Base-by-base conservation (phyloP, 441 rosid genomes). In the Pelargonium hybrid region DNA sequence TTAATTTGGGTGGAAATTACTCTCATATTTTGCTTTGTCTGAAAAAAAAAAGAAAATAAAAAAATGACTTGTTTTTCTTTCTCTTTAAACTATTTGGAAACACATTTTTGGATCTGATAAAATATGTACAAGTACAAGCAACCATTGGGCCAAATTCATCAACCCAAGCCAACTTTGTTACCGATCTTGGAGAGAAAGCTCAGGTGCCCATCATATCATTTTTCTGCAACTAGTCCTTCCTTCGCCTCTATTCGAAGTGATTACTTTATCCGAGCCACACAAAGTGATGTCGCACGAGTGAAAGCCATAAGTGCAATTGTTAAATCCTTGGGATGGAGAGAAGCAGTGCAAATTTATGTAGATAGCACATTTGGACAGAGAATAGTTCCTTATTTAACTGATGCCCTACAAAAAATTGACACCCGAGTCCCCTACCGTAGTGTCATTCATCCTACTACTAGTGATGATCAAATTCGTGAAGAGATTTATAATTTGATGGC, bases 131-230 rank as follows among this genome's bases (percentile, higher is more conserved):
- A 78, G 96, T 87, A 73, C 81, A 85, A 82, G 91, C 90, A 0
- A 83, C 88, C 34, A 1, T 87, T 1, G 93, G 91, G 7, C 86
- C 91, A 3, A 23, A 74, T 68, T 74, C 74, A 59, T 89, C 93
- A 2, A 77, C 57, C 75, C 86, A 86, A 45, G 84, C 92, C 14
- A 70, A 71, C 65, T 87, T 90, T 64, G 21, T 88, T 5, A 82
- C 78, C 20, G 64, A 78, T 6, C 80, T 89, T 0, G 82, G 88
- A 26, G 50, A 77, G 48, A 82, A 85, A 73, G 71, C 89, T 21
- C 80, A 62, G 0, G 91, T 89, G 9, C 93, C 95, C 14, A 31
- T 91, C 56, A 34, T 91, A n/a, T 82, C 97, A 2, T n/a, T 89
- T 80, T 66, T 81, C 93, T 0, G 93, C 90, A 8, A 75, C 90